Evolutionary conservation across 163 green algal genomes (phyloP), one percentile per base, ranked within the genome.

Genomic region (Trebouxiophyceae sp.): DNA sequence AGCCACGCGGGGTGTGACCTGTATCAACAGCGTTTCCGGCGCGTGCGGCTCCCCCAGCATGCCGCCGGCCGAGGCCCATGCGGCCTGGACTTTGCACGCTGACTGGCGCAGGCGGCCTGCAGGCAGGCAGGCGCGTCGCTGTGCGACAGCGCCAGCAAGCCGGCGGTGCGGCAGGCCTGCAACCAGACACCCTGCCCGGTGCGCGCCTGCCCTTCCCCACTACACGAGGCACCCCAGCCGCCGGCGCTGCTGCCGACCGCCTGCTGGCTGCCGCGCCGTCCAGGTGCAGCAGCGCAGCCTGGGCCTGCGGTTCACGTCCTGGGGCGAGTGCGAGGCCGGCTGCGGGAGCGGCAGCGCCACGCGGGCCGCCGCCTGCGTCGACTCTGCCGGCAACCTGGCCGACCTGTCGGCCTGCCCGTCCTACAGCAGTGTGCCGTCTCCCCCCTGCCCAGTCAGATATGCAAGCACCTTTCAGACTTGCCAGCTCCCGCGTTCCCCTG

Each of bases 1-100:
- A 0, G 57, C 70, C 33, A 70, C 63, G 1, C 61, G 69, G 12
- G 57, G 47, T 5, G 57, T 64, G 2, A 27, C 63, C 5, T 75
- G 69, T 50, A 63, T 65, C 26, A 75, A 64, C 33, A 65, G 44
- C 26, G 23, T 68, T 0, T 57, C 67, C 60, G 63, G 63, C 63
- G 55, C 31, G 69, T 71, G 33, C 5, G 63, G 28, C 19, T 58
- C 8, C 56, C 23, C 56, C 28, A 2, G 8, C 29, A 47, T n/a
- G 5, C n/a, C n/a, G n/a, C n/a, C n/a, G 16, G 29, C 57, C 28
- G 23, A 27, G 27, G 19, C 5, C 2, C 20, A 27, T 33, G 29
- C 1, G 1, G 19, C 24, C 23, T 45, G 5, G 3, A 22, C 8
- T 27, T 63, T 39, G 19, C 46, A 24, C 29, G 12, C 30, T 63